Evolutionary conservation across 768 basidiomycete species (phyloP).

Genomic region (Leccinum aurantiacum): DNA sequence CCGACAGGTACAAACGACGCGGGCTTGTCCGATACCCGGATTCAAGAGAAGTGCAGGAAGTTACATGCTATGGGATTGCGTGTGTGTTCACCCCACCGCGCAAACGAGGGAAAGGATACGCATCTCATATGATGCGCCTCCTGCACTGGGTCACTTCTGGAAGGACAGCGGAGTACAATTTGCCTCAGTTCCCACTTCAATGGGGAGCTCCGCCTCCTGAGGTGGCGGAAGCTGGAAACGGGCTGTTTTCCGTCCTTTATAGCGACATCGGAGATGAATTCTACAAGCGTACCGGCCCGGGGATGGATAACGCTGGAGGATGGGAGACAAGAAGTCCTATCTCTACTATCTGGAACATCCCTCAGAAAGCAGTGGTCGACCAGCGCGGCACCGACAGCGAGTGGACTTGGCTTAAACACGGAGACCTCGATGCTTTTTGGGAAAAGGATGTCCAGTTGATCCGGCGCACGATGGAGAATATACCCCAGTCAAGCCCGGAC

Average conservation of each 20-base stretch:
- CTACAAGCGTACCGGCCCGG: conserved; percentile 44
- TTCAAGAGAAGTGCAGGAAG: conserved; percentile 29
- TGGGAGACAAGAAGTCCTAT: conserved; percentile 42
- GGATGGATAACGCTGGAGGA: conserved; percentile 32
- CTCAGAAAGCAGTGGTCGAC: conserved; percentile 3
- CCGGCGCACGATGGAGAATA: conserved; percentile 29
- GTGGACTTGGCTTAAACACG: conserved; percentile 35
- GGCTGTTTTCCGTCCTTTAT: conserved; percentile 49
- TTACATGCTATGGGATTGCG: conserved; percentile 52
- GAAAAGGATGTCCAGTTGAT: conserved; percentile 40
- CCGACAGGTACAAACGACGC: conserved; percentile 36
- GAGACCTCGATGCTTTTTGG: conserved; percentile 40
- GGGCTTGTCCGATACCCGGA: conserved; percentile 31
- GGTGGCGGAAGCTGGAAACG: conserved; percentile 38
- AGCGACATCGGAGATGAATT: conserved; percentile 51
- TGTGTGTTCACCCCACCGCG: conserved; percentile 53
- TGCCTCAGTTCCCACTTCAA: conserved; percentile 37
- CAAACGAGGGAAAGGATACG: conserved; percentile 57
- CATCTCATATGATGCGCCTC: conserved; percentile 62
- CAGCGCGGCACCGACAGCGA: conserved; percentile 4
- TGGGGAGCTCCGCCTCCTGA: conserved; percentile 46
- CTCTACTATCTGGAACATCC: conserved; percentile 43
- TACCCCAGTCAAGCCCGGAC: conserved; percentile 7
- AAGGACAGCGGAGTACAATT: conserved; percentile 23
- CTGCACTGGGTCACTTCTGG: conserved; percentile 56